Base-by-base conservation (phyloP, 2,329 filamentous ascomycete species). In the Macroventuria anomochaeta region DNA sequence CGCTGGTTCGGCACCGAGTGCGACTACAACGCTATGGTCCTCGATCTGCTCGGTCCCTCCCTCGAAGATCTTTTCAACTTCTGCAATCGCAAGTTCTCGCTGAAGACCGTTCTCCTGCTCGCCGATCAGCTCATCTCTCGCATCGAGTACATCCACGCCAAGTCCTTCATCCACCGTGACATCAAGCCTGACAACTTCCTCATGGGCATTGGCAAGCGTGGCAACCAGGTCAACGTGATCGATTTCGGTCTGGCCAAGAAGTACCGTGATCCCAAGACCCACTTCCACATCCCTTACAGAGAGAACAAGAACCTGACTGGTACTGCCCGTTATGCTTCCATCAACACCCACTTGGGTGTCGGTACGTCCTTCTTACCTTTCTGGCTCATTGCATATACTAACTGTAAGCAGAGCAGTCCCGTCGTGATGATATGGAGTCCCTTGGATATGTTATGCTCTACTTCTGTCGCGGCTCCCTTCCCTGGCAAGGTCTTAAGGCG, bases 251-350 rank as follows among this genome's bases (percentile, higher is more conserved):
- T 99, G 64, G 95, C 95, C 75, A 99, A 97, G 89, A 97, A 97
- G 83, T 99, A 97, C 83, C 90, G 95, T 65, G 95, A 97, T 83
- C 95, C 95, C 57, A 99, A 99, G 88, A 97, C 95, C 55, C 93
- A 97, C 81, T 97, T 97, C 83, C 95, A 99, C 80, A 99, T 97
- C 59, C 95, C 95, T 39, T 97, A 99, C 85, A 88, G 95, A 81
- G 95, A 97, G 91, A 97, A 97, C 88, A 97, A 99, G 90, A 97
- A 97, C 85, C 82, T 99, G 79, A 99, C 95, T 48, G 95, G 95
- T 77, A 99, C 95, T 70, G 95, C 95, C 70, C 93, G 95, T 76
- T 99, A 99, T 79, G 95, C 95, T 60, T 96, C 90, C 60, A 99
- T 99, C 82, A 99, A 99, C 83, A 99, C 95, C 58, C 95, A 99